A percentile compares a stretch with the other conserved stretches of the same genome.
Conservation (phyloP, 352 stramenopile species). For the Phytophthora tentaculata region DNA sequence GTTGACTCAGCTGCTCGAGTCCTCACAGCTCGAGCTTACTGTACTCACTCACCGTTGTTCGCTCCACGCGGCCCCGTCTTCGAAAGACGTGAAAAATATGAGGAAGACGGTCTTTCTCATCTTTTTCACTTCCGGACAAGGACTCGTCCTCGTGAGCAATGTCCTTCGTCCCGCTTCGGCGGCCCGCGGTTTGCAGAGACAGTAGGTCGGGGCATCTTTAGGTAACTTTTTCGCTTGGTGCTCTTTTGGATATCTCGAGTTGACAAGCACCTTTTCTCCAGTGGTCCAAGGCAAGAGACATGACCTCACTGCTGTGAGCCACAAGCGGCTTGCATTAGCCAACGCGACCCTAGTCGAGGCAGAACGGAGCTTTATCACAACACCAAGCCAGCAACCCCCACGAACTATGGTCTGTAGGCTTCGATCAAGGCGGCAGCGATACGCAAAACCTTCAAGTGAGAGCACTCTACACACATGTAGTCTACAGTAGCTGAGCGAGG, state of each 20-base stretch:
- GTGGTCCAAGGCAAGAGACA: constrained; percentile 23
- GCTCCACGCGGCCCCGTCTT: constrained; percentile 10
- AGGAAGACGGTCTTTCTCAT: constrained; percentile 24
- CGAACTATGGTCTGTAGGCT: background rate
- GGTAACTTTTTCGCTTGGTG: constrained; percentile 13
- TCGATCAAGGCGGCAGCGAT: constrained; percentile 14
- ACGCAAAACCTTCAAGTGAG: constrained; percentile 15
- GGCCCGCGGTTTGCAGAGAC: constrained; percentile 20
- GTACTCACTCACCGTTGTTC: background rate
- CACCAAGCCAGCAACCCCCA: constrained; percentile 7
- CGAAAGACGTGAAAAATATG: no score
- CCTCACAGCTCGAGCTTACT: background rate
- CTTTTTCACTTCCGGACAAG: constrained; percentile 16
- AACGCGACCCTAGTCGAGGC: constrained; percentile 17
- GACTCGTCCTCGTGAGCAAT: background rate
- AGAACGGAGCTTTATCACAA: constrained; percentile 18
- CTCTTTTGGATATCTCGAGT: constrained; percentile 10
- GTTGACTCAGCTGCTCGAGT: constrained; percentile 19
- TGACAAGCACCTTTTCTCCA: constrained; percentile 35
- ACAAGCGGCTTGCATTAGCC: constrained; percentile 29
- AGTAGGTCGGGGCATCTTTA: constrained; percentile 30
- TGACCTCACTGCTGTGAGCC: constrained; percentile 12
- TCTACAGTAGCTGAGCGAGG: no score
- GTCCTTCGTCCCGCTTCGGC: constrained; percentile 13
- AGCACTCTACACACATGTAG: background rate